Base-by-base conservation (phyloP, 2,329 filamentous ascomycete species). In the Aspergillus sp. region DNA sequence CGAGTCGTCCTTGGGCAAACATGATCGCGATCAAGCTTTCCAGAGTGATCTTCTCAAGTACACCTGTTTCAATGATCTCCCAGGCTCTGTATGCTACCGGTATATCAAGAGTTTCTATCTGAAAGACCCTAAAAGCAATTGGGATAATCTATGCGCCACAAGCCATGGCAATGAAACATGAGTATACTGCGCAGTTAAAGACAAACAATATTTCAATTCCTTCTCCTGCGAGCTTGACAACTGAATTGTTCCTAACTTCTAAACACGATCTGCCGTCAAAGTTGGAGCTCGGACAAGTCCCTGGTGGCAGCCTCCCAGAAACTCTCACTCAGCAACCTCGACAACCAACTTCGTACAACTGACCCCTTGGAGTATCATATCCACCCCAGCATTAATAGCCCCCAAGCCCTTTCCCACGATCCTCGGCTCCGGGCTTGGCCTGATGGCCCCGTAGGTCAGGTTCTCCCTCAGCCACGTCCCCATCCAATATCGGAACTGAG, bases 311-410 rank as follows among this genome's bases (percentile, higher is more conserved):
- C 37, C 19, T n/a, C 33, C n/a, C 33, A 34, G 9, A 33, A 27
- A 12, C 27, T 44, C 45, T 59, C 43, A 71, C 39, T 65, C 57
- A 0, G 45, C 48, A 55, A 72, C 29, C 44, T 73, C 64, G 39
- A 73, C 51, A 32, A 73, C 59, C 43, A 74, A 57, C 54, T 73
- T 74, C 0, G 53, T 59, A 47, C 70, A 71, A 36, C 69, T 73
- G 9, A 73, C 68, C 0, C 71, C 70, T n/a, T 28, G 42, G 1
- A 47, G 44, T 10, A 74, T 39, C 11, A 33, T 44, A 26, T 71
- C 62, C 45, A 73, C 39, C n/a, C 62, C 71, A 42, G 31, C 43
- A 54, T 72, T 69, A 2, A 74, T 57, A 33, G 54, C 53, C 5
- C 44, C 57, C 40, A 73, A 35, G 0, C 70, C 68, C 29, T 52